A percentile compares a stretch with the other conserved stretches of the same genome.
phyloP scores from a whole-genome alignment of 2,329 filamentous ascomycete genomes.

The Chaetomium globosum region DNA sequence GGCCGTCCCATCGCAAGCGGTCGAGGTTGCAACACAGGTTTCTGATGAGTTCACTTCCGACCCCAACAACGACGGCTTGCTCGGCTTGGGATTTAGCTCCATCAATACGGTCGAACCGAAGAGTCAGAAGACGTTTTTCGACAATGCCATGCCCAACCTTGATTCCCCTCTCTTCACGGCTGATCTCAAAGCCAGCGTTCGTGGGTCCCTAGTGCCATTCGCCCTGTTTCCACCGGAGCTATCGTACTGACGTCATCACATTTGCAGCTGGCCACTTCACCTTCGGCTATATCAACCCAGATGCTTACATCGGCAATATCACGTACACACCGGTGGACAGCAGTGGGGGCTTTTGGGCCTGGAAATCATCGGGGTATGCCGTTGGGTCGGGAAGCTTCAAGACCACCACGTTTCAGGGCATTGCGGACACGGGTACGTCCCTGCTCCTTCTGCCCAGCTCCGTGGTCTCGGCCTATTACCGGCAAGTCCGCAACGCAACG shows the following conservation, averaged over 20 bases:
- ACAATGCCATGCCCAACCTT: constrained; percentile 40
- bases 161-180: constrained; percentile 42
- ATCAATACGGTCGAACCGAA: constrained; percentile 49
- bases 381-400: constrained; percentile 42
- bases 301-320: constrained; percentile 59
- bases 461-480: constrained; percentile 57
- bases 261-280: constrained; percentile 42
- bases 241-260: constrained; percentile 14
- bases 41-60: constrained; percentile 46
- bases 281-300: constrained; percentile 56
- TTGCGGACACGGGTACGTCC: constrained; percentile 63
- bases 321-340: constrained; percentile 59
- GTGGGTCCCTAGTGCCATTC: constrained; percentile 36
- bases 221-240: too few species aligned
- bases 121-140: constrained; percentile 50
- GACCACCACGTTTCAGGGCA: constrained; percentile 44
- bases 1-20: constrained; percentile 46
- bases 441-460: constrained; percentile 55
- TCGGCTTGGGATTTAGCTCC: constrained; percentile 49
- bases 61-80: constrained; percentile 46
- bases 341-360: constrained; percentile 65
- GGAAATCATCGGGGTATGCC: constrained; percentile 47
- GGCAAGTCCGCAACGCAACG: constrained; percentile 49
- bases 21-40: constrained; percentile 48
- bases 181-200: constrained; percentile 41